Evolutionary conservation across 352 stramenopile species (phyloP), one percentile per base, ranked within the genome.

Genomic region (Globisporangium mamillatum): DNA sequence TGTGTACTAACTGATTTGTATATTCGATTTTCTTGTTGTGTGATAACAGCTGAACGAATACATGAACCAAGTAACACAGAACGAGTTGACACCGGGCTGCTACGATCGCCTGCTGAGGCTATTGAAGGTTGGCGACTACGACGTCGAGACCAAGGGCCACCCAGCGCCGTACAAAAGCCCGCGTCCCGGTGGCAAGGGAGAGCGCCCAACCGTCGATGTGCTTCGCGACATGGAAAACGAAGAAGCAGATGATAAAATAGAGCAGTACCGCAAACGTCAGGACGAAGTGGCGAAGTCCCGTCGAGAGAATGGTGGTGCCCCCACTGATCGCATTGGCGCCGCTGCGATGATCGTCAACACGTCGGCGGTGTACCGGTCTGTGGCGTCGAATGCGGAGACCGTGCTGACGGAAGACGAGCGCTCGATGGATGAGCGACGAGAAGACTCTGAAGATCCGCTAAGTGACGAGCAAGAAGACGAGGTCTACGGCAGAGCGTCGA

Each of bases 1-100:
- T 10, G 44, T 9, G 44, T 10, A 18, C 63, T 38, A 22, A 58
- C 53, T 20, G 24, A 4, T 38, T 20, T 41, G 24, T 59, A 63
- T 41, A 27, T 66, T 44, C 32, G 1, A 59, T 16, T 29, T 16
- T 56, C 3, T 44, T 25, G 22, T 70, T 66, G 36, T 29, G 12
- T 29, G 54, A 9, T 62, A 34, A 62, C 50, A 89, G 80, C 64
- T 92, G 7, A 89, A 92, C 57, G 82, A 94, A 57, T 92, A 78
- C 61, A 92, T 94, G 80, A 76, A 82, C 32, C 75, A 86, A 41
- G 66, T 91, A 36, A 80, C 66, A 44, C 68, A 60, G 14, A 72
- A 68, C 25, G 70, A 86, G 20, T 63, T 94, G 60, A 79, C 81
- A 14, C 60, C 73, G 14, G 54, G 63, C 9, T 83, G 70, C 32